Base-by-base conservation (phyloP, 805 yeast genomes). In the Candida quercuum region DNA sequence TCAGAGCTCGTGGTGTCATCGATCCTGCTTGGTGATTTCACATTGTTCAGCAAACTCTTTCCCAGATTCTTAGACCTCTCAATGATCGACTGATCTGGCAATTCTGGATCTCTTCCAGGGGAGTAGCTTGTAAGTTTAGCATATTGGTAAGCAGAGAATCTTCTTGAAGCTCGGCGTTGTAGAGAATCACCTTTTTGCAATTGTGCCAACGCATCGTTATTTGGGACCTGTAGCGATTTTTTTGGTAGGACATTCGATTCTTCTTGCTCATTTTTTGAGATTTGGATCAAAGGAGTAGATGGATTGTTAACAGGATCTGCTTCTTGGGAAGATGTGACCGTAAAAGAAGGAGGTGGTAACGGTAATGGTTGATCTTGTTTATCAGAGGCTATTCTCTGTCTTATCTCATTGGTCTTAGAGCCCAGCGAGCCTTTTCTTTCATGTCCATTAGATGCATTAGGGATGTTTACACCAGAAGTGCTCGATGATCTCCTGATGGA, bases 81-180 rank as follows among this genome's bases (percentile, higher is more conserved):
- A 12, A 47, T 25, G 6, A 49, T 29, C 10, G 51, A 41, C 14
- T 43, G 47, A 34, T 46, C 54, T 38, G 60, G 50, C 9, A 57
- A 42, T 19, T 54, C 56, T 24, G 52, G 56, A 41, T 47, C 52
- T 39, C 47, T 38, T 39, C 52, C 53, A 1, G 59, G 59, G 10
- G 72, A 55, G 41, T 63, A 63, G 42, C 72, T 76, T 0, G 86
- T 67, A 10, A 85, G 67, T 51, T 83, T 85, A 1, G 94, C 86
- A 60, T 81, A 81, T 53, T 91, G 98, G 43, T 89, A 91, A 0
- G 97, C 96, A 5, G 96, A 87, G 55, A 83, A 91, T 38, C 99
- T 68, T 49, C 91, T 82, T 0, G 97, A 89, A 0, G 98, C 99
- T 43, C 96, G 74, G 48, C 99, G 73, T 64, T 83, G 94, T 23